Evolutionary conservation across 768 basidiomycete species (phyloP).

Genomic region (Lentinula lateritia): DNA sequence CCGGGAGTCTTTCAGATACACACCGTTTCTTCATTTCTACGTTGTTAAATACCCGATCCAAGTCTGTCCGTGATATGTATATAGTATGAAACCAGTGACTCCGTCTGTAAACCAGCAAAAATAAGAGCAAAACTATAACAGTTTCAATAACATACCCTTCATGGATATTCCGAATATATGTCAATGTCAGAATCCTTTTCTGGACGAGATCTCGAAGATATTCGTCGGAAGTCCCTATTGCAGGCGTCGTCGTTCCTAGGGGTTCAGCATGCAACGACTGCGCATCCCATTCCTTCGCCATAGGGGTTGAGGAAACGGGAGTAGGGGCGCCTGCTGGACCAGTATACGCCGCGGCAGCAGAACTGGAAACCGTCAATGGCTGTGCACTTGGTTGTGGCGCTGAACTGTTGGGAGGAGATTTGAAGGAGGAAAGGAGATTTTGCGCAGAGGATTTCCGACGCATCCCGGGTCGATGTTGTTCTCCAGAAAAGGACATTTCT

Average conservation of each 20-base stretch:
- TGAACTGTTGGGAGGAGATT: constrained; percentile 27
- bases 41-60: constrained; percentile 73
- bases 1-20: constrained; percentile 14
- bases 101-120: constrained; percentile 37
- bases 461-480: constrained; percentile 51
- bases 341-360: constrained; percentile 31
- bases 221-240: constrained; percentile 64
- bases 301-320: constrained; percentile 33
- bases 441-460: constrained; percentile 84
- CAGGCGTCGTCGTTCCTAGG: constrained; percentile 34
- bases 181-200: constrained; percentile 81
- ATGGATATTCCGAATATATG: constrained; percentile 79
- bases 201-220: constrained; percentile 74
- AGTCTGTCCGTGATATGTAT: constrained; percentile 65
- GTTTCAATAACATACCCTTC: constrained; percentile 59
- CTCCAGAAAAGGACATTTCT: not conserved
- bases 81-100: constrained; percentile 90
- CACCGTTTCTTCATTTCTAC: constrained; percentile 75
- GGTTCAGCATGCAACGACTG: constrained; percentile 58
- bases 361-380: constrained; percentile 24
- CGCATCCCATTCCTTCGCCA: constrained; percentile 63
- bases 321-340: constrained; percentile 33
- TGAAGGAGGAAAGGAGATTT: constrained; percentile 78
- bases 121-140: constrained; percentile 1
- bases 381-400: constrained; percentile 26